Base-by-base conservation (phyloP, 495 filamentous ascomycete species). In the Daldinia vernicosa region DNA sequence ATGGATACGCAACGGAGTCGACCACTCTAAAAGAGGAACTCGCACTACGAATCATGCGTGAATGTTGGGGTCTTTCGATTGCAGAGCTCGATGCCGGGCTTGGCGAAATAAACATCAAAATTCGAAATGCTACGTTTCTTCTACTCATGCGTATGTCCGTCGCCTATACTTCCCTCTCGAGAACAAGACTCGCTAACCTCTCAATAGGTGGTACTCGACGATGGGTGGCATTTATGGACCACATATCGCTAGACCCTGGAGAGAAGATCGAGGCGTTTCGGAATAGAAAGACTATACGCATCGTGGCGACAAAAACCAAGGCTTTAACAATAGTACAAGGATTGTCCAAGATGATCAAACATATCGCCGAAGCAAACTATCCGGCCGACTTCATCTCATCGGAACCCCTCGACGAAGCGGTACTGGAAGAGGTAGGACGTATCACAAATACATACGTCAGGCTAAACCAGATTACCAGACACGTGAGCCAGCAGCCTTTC, bases 371-470 rank as follows among this genome's bases (percentile, higher is more conserved):
- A 0, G 61, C 30, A 56, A 19, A 52, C 22, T 58, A 71, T 43
- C 27, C 60, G 30, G 4, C 72, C 1, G 24, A 60, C 24, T 57
- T 78, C 2, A 24, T 81, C 33, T 60, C 73, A 4, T 33, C 70
- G 1, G 32, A 74, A 12, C 50, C 66, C 19, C 43, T 80, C 9
- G 53, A 67, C 8, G 63, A 72, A 24, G 66, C 61, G 5, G 39
- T 78, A 1, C 67, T 86, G 3, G 71, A 80, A 37, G 80, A 84
- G 60, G 59, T 85, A 17, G 80, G 76, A 6, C 77, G 74, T 7
- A 67, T 85, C 22, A 85, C 83, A 12, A 83, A 83, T 62, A 76
- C 80, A 4, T 37, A 81, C 22, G 70, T 84, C n/a, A 69, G 70
- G 26, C 54, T 62, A 11, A 74, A 72, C 30, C 26, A 72, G 0